Base-by-base conservation (phyloP, 352 stramenopile genomes). In the Bremia lactucae region DNA sequence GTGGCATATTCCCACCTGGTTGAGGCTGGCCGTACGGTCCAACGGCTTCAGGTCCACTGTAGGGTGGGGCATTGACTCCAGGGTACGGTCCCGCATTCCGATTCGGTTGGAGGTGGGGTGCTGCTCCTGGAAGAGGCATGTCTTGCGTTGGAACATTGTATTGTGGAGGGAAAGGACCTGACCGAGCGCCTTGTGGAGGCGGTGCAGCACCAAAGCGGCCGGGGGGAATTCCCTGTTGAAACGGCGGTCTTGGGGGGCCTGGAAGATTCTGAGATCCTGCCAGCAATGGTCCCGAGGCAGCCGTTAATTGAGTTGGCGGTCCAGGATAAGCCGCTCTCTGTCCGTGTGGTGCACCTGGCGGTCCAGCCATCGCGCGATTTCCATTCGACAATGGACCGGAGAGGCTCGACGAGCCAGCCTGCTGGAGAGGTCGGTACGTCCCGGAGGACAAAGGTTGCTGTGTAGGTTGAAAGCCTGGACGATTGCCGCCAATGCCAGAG, bases 331-430 rank as follows among this genome's bases (percentile, higher is more conserved):
- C 5, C 43, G 31, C 7, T 21, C 56, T 37, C 41, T 57, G 15
- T 41, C n/a, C n/a, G n/a, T n/a, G n/a, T n/a, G n/a, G n/a, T n/a
- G n/a, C n/a, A n/a, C n/a, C n/a, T n/a, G n/a, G n/a, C n/a, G n/a
- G n/a, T n/a, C n/a, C n/a, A n/a, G n/a, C n/a, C n/a, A n/a, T n/a
- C n/a, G n/a, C n/a, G n/a, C n/a, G n/a, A n/a, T n/a, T 61, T 23
- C 62, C 59, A 6, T 65, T 65, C 5, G 61, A 73, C n/a, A 49
- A 59, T 7, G 65, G 56, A 14, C 51, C 56, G 36, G 46, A 47
- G 41, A 42, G 8, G 25, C 38, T 34, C 26, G 42, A 24, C 6
- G 16, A 31, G 3, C 52, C 37, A 39, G 14, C 18, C 15, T 46
- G 56, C 23, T 55, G 46, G 22, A 40, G 35, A 31, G 55, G 46